Evolutionary conservation across 768 basidiomycete genomes (phyloP), one percentile per base, ranked within the genome.

Genomic region (Tubosaeta sp.): DNA sequence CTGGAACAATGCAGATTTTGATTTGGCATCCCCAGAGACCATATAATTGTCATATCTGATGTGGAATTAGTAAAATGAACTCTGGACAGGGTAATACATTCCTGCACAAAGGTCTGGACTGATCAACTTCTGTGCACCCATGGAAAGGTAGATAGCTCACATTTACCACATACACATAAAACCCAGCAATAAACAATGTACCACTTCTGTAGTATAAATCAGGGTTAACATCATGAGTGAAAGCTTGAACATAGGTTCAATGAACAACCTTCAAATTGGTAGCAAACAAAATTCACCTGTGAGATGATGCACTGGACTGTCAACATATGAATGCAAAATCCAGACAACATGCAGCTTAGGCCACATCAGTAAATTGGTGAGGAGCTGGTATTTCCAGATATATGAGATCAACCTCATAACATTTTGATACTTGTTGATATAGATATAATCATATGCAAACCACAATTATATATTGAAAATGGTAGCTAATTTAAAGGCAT

Each of bases 41-140:
- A 34, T 60, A 55, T 42, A 63, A 50, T 29, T 59, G 59, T 62
- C 61, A 63, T 32, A 63, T 63, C 61, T 63, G 27, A 55, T 10
- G 8, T 22, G 11, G 6, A n/a, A 44, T 51, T 12, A 50, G 42
- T 6, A 43, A 14, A 38, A 27, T 32, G 5, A 50, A 11, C 14
- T 32, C 37, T 19, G 4, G n/a, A 13, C 12, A 44, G 34, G 6
- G 19, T 31, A 26, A 19, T 7, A 44, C 56, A 13, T 34, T 62
- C 60, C 48, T 62, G 61, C 13, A 51, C 42, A 39, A 54, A 59
- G 11, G 52, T 52, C 61, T 62, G 39, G 4, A 42, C 14, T 19
- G 7, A 25, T 51, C 27, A 38, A 12, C 25, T 42, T 14, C 12
- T 2, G 9, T 37, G n/a, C 10, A 7, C 33, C 22, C 5, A 50